Percentiles rank a stretch among this genome's conserved stretches.
Conservation (phyloP, 805 yeast genomes). For the Komagataella populi region DNA sequence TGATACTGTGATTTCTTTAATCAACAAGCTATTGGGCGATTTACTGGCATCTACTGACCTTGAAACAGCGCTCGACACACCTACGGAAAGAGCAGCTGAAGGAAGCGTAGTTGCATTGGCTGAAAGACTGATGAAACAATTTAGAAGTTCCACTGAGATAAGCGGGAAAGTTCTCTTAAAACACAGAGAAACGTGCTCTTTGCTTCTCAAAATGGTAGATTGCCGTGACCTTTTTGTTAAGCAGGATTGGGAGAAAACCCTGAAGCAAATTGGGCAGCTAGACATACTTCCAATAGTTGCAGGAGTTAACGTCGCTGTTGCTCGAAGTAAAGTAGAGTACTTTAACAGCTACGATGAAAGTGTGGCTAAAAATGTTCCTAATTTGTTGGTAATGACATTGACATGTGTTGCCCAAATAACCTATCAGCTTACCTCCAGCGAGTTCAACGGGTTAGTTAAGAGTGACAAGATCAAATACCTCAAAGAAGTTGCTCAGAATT, state of each 20-base stretch:
- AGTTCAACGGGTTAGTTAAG: slow-evolving; percentile 24
- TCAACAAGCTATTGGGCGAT: slow-evolving; percentile 71
- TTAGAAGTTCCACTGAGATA: slow-evolving; percentile 45
- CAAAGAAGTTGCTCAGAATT: slow-evolving; percentile 59
- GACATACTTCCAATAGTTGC: slow-evolving; percentile 51
- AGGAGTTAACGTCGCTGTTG: slow-evolving; percentile 35
- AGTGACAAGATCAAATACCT: slow-evolving; percentile 42
- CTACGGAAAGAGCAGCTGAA: slow-evolving; percentile 26
- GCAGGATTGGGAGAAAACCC: slow-evolving; percentile 44
- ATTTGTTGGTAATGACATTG: slow-evolving; percentile 70
- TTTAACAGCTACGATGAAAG: slow-evolving; percentile 52
- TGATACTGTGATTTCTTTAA: slow-evolving; percentile 61
- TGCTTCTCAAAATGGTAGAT: slow-evolving; percentile 51
- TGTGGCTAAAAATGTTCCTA: slow-evolving; percentile 69
- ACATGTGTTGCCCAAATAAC: slow-evolving; percentile 52
- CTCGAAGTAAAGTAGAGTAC: slow-evolving; percentile 60
- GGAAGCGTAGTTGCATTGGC: slow-evolving; percentile 30
- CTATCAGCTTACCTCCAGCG: slow-evolving; percentile 26
- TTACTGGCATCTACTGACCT: slow-evolving; percentile 58
- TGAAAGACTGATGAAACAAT: slow-evolving; percentile 27
- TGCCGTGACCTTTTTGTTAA: slow-evolving; percentile 47
- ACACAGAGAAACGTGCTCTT: slow-evolving; percentile 51
- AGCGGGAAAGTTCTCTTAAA: slow-evolving; percentile 37
- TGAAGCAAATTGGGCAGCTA: slow-evolving; percentile 41
- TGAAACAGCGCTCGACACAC: slow-evolving; percentile 26